Percentiles rank a stretch among this genome's conserved stretches.
Conservation (phyloP, 2,329 filamentous ascomycete genomes). For the Clonostachys solani region DNA sequence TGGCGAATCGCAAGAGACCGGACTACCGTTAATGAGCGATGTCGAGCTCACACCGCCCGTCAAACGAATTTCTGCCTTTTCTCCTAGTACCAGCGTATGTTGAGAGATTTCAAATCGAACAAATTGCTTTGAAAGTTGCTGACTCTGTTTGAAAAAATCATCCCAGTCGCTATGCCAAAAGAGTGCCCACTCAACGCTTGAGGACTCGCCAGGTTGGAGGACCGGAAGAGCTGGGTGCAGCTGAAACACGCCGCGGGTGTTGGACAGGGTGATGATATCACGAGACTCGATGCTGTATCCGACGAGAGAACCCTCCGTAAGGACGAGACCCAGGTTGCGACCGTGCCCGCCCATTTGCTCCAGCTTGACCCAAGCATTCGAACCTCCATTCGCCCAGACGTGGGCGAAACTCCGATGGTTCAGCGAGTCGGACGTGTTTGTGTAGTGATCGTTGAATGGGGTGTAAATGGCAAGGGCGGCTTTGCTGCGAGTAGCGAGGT, state of each 20-base stretch:
- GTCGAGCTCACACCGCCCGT: background rate
- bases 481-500: background rate
- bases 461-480: background rate
- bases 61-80: background rate
- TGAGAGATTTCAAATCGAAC: background rate
- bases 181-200: background rate
- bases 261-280: background rate
- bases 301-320: background rate
- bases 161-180: background rate
- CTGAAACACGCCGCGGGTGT: background rate
- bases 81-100: background rate
- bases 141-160: background rate
- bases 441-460: background rate
- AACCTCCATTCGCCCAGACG: background rate
- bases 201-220: background rate
- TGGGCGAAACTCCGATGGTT: background rate
- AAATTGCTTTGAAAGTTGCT: background rate
- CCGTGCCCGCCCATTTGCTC: background rate
- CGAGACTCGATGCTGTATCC: background rate
- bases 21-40: background rate
- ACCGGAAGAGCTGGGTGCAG: background rate
- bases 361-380: background rate
- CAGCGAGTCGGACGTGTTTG: background rate
- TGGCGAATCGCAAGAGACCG: too few species aligned
- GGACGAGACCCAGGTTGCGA: background rate